Base-by-base conservation (phyloP, 2,329 filamentous ascomycete species). In the Aspergillus luchuensis region DNA sequence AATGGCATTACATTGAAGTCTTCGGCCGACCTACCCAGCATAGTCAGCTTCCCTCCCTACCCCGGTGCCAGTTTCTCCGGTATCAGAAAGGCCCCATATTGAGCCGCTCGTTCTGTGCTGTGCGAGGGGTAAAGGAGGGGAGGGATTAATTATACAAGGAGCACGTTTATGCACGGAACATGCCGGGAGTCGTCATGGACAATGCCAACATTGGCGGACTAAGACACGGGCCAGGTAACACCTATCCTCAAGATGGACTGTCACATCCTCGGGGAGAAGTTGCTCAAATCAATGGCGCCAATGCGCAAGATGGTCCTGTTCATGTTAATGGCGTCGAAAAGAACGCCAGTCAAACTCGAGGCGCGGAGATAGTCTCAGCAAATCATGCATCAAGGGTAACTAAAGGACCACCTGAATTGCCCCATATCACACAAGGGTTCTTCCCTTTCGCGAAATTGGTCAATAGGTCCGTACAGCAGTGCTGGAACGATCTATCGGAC, bases 381-480 rank as follows among this genome's bases (percentile, higher is more conserved):
- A 61, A 59, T 48, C 25, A 33, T 45, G 33, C 17, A 11, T 53
- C 41, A 19, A 59, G 23, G 25, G 59, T 58, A 53, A 43, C 23
- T 6, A 59, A 36, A 49, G 49, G 59, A 8, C 81, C 83, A 2
- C 85, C 84, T 15, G 80, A 84, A 63, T 76, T 88, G 43, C 76
- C 78, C 51, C 91, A 96, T 71, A 89, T 96, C 60, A 89, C 89
- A 0, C 81, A 88, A 59, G 89, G 87, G 36, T 96, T 92, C 73
- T 84, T 94, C 58, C 88, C 91, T 4, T 82, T 98, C 19, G 87
- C 88, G 4, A 84, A 84, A 13, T 80, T 99, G 49, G 83, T 98
- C 56, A 85, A 87, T 65, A 88, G 95, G 67, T 84, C 95, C 39
- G 89, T 91, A 36, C 92, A 97, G 76, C 87, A 89, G 70, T 92